phyloP scores from a whole-genome alignment of 305 asterid genomes.

The Fraxinus floribunda region DNA sequence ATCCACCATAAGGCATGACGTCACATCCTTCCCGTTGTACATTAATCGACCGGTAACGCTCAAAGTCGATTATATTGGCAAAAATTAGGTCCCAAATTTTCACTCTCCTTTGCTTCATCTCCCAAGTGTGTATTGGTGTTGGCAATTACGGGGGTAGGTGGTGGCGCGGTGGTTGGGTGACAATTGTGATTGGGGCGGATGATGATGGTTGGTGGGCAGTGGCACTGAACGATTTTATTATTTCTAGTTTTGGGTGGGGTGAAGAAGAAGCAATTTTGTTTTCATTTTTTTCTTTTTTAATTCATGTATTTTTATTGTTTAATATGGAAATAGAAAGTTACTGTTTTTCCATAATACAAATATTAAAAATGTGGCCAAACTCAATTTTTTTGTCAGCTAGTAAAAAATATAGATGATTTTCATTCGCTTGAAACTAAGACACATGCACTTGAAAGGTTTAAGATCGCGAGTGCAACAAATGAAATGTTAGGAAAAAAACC shows the following conservation, averaged over 20 bases:
- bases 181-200: not conserved
- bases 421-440: not conserved
- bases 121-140: not conserved
- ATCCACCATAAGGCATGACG: conserved; percentile 12
- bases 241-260: not conserved
- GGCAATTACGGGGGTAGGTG: not conserved
- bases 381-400: too few species aligned
- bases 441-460: not conserved
- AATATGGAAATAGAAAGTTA: too few species aligned
- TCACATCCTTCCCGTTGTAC: not conserved
- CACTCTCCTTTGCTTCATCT: not conserved
- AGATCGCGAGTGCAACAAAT: not conserved
- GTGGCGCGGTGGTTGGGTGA: not conserved
- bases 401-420: too few species aligned
- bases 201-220: not conserved
- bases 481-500: not conserved
- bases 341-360: too few species aligned
- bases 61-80: not conserved
- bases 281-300: not conserved
- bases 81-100: conserved; percentile 9
- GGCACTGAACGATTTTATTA: too few species aligned
- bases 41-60: not conserved
- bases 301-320: too few species aligned
- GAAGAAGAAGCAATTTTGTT: too few species aligned
- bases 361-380: too few species aligned